Conservation (phyloP, 2,329 filamentous ascomycete genomes). For the Aureobasidium subglaciale region DNA sequence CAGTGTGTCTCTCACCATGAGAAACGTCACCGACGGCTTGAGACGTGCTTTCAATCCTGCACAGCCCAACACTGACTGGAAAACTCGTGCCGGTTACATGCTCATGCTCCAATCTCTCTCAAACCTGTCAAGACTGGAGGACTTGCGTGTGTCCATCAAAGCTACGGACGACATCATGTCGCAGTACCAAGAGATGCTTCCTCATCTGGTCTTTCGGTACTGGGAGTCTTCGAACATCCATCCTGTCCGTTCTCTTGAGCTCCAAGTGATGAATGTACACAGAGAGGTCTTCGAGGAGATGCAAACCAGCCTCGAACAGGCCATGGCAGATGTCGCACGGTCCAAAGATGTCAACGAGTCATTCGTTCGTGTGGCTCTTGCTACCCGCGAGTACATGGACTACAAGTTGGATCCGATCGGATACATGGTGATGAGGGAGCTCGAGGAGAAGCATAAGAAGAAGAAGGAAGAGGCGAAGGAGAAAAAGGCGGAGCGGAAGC, state of each 20-base stretch:
- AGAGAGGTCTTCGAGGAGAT: background rate
- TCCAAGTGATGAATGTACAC: background rate
- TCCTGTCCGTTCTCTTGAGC: background rate
- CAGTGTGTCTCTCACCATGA: background rate
- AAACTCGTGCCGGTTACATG: slow-evolving; percentile 1
- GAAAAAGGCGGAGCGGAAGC: too few species aligned
- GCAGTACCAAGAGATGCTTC: background rate
- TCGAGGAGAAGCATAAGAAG: background rate
- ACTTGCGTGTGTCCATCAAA: background rate
- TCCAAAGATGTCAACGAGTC: background rate
- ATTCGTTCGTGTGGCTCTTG: background rate
- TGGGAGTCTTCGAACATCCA: background rate
- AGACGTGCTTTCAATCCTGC: background rate
- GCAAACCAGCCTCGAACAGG: background rate
- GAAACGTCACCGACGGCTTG: background rate
- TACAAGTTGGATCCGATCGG: background rate
- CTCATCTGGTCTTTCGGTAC: background rate
- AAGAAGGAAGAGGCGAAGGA: too few species aligned
- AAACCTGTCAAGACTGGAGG: background rate
- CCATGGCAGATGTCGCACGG: background rate
- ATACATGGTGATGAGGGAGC: background rate
- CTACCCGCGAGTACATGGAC: background rate
- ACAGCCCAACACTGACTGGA: background rate
- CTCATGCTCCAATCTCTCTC: slow-evolving; percentile 10
- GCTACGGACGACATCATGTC: background rate